phyloP scores from a whole-genome alignment of 2,329 filamentous ascomycete genomes.

The Xylariaceae sp. region DNA sequence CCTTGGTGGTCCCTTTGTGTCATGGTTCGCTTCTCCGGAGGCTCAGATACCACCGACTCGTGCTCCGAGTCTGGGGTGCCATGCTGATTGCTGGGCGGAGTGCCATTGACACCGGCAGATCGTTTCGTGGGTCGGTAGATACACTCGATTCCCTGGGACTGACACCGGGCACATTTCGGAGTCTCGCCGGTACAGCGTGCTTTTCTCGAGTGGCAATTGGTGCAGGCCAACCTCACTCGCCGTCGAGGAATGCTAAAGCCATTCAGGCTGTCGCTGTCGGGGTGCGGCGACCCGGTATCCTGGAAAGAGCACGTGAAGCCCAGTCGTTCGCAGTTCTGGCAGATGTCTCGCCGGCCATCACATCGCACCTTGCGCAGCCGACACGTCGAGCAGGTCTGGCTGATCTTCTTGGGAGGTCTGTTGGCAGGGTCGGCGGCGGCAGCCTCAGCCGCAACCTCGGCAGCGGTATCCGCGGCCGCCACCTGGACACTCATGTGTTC shows the following conservation, averaged over 20 bases:
- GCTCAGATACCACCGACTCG: conserved; percentile 34
- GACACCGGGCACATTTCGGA: conserved; percentile 51
- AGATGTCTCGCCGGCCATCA: conserved; percentile 50
- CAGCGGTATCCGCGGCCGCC: conserved; percentile 33
- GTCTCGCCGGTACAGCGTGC: conserved; percentile 56
- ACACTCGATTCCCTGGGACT: conserved; percentile 51
- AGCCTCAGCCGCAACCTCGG: conserved; percentile 34
- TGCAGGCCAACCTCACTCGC: conserved; percentile 53
- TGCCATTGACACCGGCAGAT: conserved; percentile 27
- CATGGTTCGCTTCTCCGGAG: conserved; percentile 33
- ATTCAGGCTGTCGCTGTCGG: conserved; percentile 35
- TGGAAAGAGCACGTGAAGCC: conserved; percentile 56
- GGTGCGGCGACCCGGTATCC: conserved; percentile 38
- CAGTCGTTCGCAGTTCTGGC: conserved; percentile 56
- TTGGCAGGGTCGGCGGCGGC: conserved; percentile 34
- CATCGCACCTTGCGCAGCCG: conserved; percentile 56
- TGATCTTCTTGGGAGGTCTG: conserved; percentile 33
- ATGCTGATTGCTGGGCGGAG: conserved; percentile 22
- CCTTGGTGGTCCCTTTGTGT: conserved; percentile 31
- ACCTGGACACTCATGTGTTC: conserved; percentile 37
- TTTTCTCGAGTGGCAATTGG: conserved; percentile 56
- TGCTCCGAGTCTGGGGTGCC: conserved; percentile 33
- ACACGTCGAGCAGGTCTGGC: conserved; percentile 50
- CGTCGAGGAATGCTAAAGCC: conserved; percentile 47
- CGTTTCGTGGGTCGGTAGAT: conserved; percentile 44